Evolutionary conservation across 116 monocot genomes (phyloP), one percentile per base, ranked within the genome.

Genomic region (Posidonia oceanica): DNA sequence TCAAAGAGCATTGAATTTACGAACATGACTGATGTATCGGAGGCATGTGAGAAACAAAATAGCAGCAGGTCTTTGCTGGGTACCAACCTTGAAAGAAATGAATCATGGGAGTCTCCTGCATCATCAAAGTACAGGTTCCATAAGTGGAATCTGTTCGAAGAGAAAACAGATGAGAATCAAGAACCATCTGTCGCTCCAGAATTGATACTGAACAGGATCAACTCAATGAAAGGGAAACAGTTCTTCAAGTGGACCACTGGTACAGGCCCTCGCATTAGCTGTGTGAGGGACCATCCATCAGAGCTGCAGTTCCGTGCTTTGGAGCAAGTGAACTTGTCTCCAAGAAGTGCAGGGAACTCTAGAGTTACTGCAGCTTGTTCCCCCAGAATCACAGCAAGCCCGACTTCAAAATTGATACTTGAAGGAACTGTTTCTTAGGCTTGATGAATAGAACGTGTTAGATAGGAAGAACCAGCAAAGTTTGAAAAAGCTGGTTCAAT

Each of bases 261-360:
- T 0, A 72, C 76, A 3, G 91, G 91, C 12, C 83, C 91, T 68
- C 83, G 91, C 53, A 91, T 91, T 37, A 80, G 85, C 15, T 87
- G 82, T 36, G 83, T 91, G 52, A 80, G 87, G 59, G 87, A 91
- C 51, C 87, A 87, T 59, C 91, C 91, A 0, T 37, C 71, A 1
- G 81, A 91, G 65, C 83, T 91, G 4, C 91, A 87, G 67, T 85
- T 54, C 69, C 77, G 74, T 67, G 91, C 87, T 17, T 73, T 91
- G 17, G 87, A 91, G 77, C 83, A 83, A 40, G 91, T 87, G 11
- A 91, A 81, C 39, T 75, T 91, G 52, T 87, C 91, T 18, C 91
- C 91, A 22, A 83, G 80, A 69, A 71, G 57, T 39, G 57, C 5
- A 4, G 70, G 5, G 17, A 58, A 39, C 48, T 66, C 15, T 11